Base-by-base conservation (phyloP, 768 basidiomycete species). In the Rhodocollybia butyracea region DNA sequence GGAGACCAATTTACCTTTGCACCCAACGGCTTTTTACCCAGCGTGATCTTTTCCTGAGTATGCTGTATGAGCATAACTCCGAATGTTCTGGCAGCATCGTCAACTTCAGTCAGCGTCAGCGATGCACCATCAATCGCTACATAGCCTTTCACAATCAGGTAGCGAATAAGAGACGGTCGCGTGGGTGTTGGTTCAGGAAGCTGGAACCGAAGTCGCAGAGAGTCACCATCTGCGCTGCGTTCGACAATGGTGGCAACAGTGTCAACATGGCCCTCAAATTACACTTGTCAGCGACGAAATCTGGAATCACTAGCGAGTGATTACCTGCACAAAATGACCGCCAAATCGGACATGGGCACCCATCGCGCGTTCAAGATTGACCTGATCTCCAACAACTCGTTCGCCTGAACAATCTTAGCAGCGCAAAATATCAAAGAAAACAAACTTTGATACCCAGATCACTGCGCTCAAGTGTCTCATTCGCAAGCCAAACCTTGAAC, bases 231-330 rank as follows among this genome's bases (percentile, higher is more conserved):
- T 2, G 77, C 72, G 12, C 67, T 71, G 47, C 79, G 80, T 24
- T 81, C 77, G 41, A 88, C 67, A 55, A 99, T 78, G 0, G 75
- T 88, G 10, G 91, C 95, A 0, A 92, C 96, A 5, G 81, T 81
- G 66, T 99, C 97, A 58, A 98, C 89, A 70, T 99, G 97, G 17
- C 90, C 97, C 94, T 98, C 5, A n/a, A n/a, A n/a, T n/a, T n/a
- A n/a, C 13, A 19, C 21, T 10, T 5, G 19, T 34, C 13, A 22
- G 45, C 19, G 3, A 34, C 57, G 31, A 21, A 41, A 30, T 7
- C 8, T 7, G 38, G 21, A 34, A 26, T 26, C 31, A 30, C 27
- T 15, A 7, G 34, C 1, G 10, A 31, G 34, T 27, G 34, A 76
- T 54, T 64, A 91, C 94, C 83, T 98, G 96, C 21, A 99, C 97